A percentile compares a stretch with the other conserved stretches of the same genome.
Evolutionary conservation across 257 asterid species (phyloP).

Genomic region (Petunia secreta): DNA sequence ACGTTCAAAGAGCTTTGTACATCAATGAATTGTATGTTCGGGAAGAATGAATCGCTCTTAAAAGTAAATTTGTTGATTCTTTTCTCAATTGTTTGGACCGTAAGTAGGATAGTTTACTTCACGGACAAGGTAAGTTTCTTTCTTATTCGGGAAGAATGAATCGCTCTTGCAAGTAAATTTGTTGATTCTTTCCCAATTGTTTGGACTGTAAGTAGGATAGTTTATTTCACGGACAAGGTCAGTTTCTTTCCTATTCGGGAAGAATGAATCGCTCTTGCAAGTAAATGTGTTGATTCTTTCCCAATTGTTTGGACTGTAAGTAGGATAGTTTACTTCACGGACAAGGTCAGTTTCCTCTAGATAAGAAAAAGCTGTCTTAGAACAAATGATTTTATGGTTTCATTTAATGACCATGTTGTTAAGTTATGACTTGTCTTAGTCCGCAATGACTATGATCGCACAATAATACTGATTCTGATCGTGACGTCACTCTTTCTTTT

Average conservation of each 20-base stretch:
- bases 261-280: no score
- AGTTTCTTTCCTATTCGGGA: background rate
- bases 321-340: background rate
- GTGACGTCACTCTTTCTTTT: background rate
- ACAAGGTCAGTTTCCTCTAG: background rate
- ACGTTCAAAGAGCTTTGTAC: no score
- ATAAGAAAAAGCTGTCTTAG: background rate
- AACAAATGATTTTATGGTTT: background rate
- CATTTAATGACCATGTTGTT: conserved; percentile 1
- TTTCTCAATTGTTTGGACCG: no score
- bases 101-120: background rate
- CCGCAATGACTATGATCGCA: background rate
- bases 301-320: no score
- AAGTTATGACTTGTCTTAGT: background rate
- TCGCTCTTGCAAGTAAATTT: no score
- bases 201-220: background rate
- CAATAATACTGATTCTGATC: background rate
- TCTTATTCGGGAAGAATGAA: no score
- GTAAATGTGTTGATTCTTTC: no score
- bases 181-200: no score
- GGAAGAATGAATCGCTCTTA: no score
- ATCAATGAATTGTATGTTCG: no score
- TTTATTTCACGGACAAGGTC: background rate
- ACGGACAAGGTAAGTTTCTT: background rate
- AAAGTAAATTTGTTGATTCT: no score